Evolutionary conservation across 805 yeast genomes (phyloP).

Genomic region (Lachancea thermotolerans): DNA sequence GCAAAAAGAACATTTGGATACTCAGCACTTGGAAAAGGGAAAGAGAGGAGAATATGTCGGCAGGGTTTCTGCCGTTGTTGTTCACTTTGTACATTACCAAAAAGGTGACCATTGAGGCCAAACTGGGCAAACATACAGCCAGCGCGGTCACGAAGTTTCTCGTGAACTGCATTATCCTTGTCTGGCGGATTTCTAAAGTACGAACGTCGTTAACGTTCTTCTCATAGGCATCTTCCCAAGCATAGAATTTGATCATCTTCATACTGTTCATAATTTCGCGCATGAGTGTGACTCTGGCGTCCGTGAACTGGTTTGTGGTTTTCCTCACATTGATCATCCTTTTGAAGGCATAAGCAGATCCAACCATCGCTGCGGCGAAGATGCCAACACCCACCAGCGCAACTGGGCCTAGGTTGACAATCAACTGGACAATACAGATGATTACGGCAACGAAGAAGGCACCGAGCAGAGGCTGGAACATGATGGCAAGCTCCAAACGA

Average conservation of each 20-base stretch:
- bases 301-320: conserved; percentile 60
- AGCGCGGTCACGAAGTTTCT: conserved; percentile 60
- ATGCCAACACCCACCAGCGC: conserved; percentile 67
- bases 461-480: conserved; percentile 57
- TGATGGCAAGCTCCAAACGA: conserved; percentile 71
- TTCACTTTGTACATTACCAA: conserved; percentile 41
- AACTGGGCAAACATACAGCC: conserved; percentile 58
- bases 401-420: conserved; percentile 63
- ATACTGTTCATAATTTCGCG: conserved; percentile 74
- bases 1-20: conserved; percentile 59
- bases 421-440: conserved; percentile 56
- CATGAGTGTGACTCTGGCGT: conserved; percentile 64
- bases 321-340: conserved; percentile 49
- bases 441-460: conserved; percentile 59
- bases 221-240: conserved; percentile 84
- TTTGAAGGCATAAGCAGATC: conserved; percentile 43
- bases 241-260: conserved; percentile 79
- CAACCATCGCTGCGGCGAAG: conserved; percentile 34
- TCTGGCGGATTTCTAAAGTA: conserved; percentile 50
- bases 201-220: conserved; percentile 50
- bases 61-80: conserved; percentile 41
- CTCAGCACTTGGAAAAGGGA: conserved; percentile 59
- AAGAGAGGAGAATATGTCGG: conserved; percentile 61
- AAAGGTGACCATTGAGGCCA: conserved; percentile 63
- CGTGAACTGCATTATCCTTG: conserved; percentile 56